Evolutionary conservation across 768 basidiomycete species (phyloP), one percentile per base, ranked within the genome.

Genomic region (Trametopsis cervina): DNA sequence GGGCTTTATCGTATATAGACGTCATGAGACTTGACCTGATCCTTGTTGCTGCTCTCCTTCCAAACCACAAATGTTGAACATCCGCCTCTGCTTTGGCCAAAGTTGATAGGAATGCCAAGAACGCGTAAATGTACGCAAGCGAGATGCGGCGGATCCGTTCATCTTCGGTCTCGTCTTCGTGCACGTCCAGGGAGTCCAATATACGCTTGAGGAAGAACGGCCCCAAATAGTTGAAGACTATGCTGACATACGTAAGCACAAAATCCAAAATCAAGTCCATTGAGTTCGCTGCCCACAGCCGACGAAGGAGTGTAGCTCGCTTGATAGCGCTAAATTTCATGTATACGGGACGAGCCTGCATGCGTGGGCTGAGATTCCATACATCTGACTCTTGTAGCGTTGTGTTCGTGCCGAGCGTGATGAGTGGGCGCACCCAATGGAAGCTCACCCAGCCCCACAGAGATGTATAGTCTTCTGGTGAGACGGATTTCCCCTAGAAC

Each of bases 141-240:
- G 80, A 69, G 17, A 74, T 74, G 36, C 71, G 71, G 0, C 75
- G 70, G 24, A 27, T 26, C 13, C 46, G 38, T 4, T 37, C 40
- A 3, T 27, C 24, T 39, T 47, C 46, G 10, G 72, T 59, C 12
- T 65, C 51, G 4, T 60, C 33, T 7, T 27, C 26, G 6, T 18
- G 2, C 7, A 21, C 37, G 22, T 68, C 71, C 35, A 87, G 75
- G 0, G 76, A 67, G 54, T 83, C 80, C 3, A 86, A 72, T 52
- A 87, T 83, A 24, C 65, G 70, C 78, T 88, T 90, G 38, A 96
- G 72, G 69, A 94, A 92, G 69, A 82, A 92, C 5, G 93, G 92
- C 0, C 78, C 77, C 0, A 80, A 73, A 64, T 92, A 95, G 56
- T 85, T 85, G 66, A 90, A 84, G 0, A 76, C 24, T 24, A 92